These are phyloP conservation scores for Aspergillus tanneri DNA, from an alignment of 2,329 filamentous ascomycete genomes.

Conservation along the genomic window DNA sequence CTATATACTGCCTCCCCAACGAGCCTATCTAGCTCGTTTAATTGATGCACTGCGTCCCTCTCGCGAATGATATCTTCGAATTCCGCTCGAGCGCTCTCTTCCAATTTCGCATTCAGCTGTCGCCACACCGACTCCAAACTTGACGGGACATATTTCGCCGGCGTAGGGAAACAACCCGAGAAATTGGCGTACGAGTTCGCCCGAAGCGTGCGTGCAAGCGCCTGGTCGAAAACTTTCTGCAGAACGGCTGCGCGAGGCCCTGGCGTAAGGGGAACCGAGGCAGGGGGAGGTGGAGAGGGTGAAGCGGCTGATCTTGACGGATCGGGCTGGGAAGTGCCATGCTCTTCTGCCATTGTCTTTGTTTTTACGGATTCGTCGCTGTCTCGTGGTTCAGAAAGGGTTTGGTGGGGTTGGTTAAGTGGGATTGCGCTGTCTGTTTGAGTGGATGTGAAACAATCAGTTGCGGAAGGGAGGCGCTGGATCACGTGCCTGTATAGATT, in stretches of 20 bases:
- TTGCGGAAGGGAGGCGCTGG: background rate
- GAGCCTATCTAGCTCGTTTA: slow-evolving; percentile 62
- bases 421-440: background rate
- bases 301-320: slow-evolving; percentile 29
- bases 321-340: slow-evolving; percentile 10
- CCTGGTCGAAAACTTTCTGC: slow-evolving; percentile 60
- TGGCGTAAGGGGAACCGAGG: slow-evolving; percentile 55
- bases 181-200: slow-evolving; percentile 63
- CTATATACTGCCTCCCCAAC: slow-evolving; percentile 58
- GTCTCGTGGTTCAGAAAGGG: background rate
- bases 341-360: slow-evolving; percentile 25
- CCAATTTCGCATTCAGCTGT: slow-evolving; percentile 59
- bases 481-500: slow-evolving; percentile 1
- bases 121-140: slow-evolving; percentile 57
- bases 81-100: slow-evolving; percentile 57
- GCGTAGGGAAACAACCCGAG: slow-evolving; percentile 63
- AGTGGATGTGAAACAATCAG: background rate
- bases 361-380: too few species aligned
- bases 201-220: slow-evolving; percentile 59
- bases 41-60: slow-evolving; percentile 54
- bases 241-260: slow-evolving; percentile 61
- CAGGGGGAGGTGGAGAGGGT: slow-evolving; percentile 54
- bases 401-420: background rate
- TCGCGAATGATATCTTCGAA: slow-evolving; percentile 62
- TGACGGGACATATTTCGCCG: slow-evolving; percentile 57